Conservation (phyloP, 1,284 basidiomycete species). For the Puccinia sorghi region DNA sequence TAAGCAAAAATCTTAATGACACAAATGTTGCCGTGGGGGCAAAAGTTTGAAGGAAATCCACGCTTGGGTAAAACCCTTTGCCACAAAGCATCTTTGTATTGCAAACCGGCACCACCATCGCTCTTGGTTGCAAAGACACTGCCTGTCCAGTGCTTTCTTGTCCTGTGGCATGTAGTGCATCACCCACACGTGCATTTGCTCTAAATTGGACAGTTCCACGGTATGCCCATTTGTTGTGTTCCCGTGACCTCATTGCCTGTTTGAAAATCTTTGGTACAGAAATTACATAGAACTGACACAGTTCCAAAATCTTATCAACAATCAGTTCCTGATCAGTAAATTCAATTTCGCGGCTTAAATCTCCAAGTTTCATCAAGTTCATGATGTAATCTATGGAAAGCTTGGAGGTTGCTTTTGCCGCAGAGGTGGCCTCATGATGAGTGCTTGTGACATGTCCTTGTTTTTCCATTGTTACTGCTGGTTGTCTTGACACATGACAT, state of each 20-base stretch:
- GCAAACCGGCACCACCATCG: neutral
- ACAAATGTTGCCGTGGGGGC: slow-evolving; percentile 24
- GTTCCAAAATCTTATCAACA: neutral
- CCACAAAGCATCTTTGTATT: neutral
- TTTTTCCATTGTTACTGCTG: neutral
- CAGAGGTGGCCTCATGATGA: no score
- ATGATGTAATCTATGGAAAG: neutral
- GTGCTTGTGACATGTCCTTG: no score
- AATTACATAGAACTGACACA: neutral
- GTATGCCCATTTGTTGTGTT: neutral
- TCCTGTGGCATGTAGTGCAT: neutral
- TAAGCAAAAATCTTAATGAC: neutral
- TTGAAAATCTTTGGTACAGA: neutral
- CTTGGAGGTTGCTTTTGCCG: no score
- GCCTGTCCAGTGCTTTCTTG: neutral
- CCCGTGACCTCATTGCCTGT: neutral
- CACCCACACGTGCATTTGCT: neutral
- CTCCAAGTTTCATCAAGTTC: neutral
- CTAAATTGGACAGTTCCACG: neutral
- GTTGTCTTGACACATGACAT: neutral
- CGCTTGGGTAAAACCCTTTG: slow-evolving; percentile 9
- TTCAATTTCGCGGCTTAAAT: neutral
- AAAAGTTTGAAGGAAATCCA: slow-evolving; percentile 27
- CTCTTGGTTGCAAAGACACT: slow-evolving; percentile 14
- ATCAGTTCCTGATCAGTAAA: neutral